These are phyloP conservation scores for Coemansia sp. DNA, from an alignment of 192 early-diverging fungal species.

Conservation along the genomic window DNA sequence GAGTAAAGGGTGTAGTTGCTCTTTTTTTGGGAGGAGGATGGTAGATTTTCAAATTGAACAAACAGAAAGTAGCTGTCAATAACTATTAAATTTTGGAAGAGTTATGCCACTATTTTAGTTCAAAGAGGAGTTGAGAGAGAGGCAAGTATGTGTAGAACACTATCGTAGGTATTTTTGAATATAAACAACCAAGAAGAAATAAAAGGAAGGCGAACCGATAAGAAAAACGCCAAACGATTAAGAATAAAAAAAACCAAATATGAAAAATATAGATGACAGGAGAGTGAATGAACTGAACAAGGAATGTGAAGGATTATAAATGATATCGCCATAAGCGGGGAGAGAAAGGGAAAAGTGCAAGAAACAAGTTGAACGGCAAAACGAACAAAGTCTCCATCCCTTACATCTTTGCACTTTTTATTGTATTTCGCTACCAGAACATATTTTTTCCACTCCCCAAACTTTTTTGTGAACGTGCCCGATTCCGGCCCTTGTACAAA, in stretches of 20 bases:
- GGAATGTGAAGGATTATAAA: constrained; percentile 1
- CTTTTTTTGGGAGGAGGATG: no score
- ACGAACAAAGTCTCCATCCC: neutral
- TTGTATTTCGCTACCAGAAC: neutral
- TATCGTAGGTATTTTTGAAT: no score
- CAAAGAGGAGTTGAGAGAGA: neutral
- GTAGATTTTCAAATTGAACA: neutral
- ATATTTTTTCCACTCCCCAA: neutral
- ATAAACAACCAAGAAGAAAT: neutral
- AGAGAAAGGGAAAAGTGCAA: neutral
- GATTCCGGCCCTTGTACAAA: neutral
- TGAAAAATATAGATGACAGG: neutral
- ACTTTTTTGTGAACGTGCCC: neutral
- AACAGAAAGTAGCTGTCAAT: neutral
- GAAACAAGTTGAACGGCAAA: neutral
- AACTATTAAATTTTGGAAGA: neutral
- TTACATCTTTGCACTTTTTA: constrained; percentile 3
- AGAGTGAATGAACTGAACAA: neutral
- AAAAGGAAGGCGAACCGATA: neutral
- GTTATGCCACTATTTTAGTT: neutral
- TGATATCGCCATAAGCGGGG: neutral
- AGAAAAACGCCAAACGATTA: neutral
- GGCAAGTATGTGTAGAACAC: neutral
- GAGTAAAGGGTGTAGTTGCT: neutral
- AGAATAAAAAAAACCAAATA: neutral